Base-by-base conservation (phyloP, 1,284 basidiomycete genomes). In the Ustilago sp. region DNA sequence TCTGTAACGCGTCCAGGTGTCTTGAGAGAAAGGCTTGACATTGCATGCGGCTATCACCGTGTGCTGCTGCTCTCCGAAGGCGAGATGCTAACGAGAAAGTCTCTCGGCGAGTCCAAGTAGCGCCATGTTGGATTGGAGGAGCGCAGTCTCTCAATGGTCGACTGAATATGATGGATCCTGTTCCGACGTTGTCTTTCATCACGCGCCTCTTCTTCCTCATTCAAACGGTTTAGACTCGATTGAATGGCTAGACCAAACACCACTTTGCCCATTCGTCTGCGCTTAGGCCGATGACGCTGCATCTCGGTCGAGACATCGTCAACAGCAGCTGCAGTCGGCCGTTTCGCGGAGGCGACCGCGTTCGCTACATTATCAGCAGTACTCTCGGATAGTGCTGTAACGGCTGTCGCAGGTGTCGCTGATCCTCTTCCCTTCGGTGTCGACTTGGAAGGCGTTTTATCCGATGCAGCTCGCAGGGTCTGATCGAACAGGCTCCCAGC, bases 401-500 rank as follows among this genome's bases (percentile, higher is more conserved):
- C 7, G 4, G n/a, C n/a, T 12, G 39, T 19, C 15, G 34, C 43
- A 4, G 12, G 28, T 2, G 32, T 15, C 12, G 38, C 48, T 17
- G 35, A 13, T 28, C 50, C 43, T 28, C 56, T 61, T 23, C 31
- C 41, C 36, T 38, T 55, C 23, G n/a, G 39, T 6, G 56, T 34
- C 12, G 61, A 9, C 17, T 38, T 54, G 7, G 52, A 34, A 9
- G 56, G 36, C 4, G 56, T 55, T 0, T 55, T 52, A 15, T 48
- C 48, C 28, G 61, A 52, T 12, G 13, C 32, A 31, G 66, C 56
- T 47, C 69, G 61, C 68, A 76, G 63, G 1, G 74, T 63, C 45
- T 65, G 66, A 45, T 73, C 71, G 28, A 78, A 78, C 12, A 78
- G 59, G 50, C 68, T 68, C 9, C 71, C 76, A 32, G 71, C 68